A percentile compares a stretch with the other conserved stretches of the same genome.
These are phyloP conservation scores for Chenopodium formosanum DNA, from an alignment of 148 eudicot genomes.

Conservation along the genomic window DNA sequence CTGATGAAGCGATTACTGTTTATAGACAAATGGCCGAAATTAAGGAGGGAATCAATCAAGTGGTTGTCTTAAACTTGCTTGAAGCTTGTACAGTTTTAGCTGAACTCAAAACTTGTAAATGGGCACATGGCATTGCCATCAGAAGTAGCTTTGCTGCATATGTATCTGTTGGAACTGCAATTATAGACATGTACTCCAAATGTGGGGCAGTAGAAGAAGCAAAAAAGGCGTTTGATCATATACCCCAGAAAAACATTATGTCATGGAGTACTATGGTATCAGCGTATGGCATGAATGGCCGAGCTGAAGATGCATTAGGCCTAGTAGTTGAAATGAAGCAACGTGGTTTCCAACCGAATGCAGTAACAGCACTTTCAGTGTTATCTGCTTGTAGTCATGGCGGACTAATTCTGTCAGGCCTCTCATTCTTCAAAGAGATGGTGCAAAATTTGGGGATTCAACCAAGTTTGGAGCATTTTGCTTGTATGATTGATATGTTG, in stretches of 20 bases:
- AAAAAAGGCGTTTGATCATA: constrained; percentile 53
- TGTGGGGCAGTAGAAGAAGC: constrained; percentile 71
- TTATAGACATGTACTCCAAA: constrained; percentile 73
- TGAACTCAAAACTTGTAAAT: constrained; percentile 53
- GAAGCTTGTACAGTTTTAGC: constrained; percentile 71
- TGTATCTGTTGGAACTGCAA: constrained; percentile 68
- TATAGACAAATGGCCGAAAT: constrained; percentile 44
- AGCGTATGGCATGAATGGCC: constrained; percentile 78
- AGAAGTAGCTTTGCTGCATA: constrained; percentile 49
- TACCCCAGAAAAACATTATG: constrained; percentile 49
- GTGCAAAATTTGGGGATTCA: constrained; percentile 34
- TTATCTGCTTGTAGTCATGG: constrained; percentile 92
- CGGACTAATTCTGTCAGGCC: constrained; percentile 60
- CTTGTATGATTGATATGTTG: constrained; percentile 77
- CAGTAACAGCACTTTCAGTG: constrained; percentile 61
- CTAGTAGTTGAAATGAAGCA: constrained; percentile 47
- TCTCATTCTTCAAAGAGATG: constrained; percentile 51
- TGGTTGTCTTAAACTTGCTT: constrained; percentile 58
- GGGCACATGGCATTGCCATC: constrained; percentile 67
- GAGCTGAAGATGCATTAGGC: constrained; percentile 51
- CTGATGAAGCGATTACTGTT: constrained; percentile 54
- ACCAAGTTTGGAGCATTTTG: constrained; percentile 63
- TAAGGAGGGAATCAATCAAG: constrained; percentile 36
- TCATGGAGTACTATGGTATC: constrained; percentile 78
- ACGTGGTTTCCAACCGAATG: constrained; percentile 59